Evolutionary conservation across 2,329 filamentous ascomycete genomes (phyloP), one percentile per base, ranked within the genome.

Genomic region (Aspergillus sojae): DNA sequence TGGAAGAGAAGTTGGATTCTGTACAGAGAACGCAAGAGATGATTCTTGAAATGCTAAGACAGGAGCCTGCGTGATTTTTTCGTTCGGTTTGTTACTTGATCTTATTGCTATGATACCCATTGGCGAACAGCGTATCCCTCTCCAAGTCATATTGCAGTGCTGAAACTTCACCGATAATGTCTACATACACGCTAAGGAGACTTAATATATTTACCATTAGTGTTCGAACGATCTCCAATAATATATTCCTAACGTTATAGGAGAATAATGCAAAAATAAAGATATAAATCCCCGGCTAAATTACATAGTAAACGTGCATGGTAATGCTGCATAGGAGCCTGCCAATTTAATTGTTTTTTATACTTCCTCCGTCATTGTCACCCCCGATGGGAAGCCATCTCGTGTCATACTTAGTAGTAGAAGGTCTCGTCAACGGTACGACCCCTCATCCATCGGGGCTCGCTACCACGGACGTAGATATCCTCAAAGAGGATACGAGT

Each of bases 401-500:
- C 32, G 39, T 16, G n/a, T 53, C 30, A 39, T 36, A 23, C 79
- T 76, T 84, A 83, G 78, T 89, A 90, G 82, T 90, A 97, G 83
- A 89, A 95, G 82, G 93, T 94, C 91, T 98, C 95, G 76, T 98
- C 94, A 60, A 90, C 86, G 64, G 91, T 93, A 67, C 94, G 88
- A 72, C 94, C 94, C 73, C 94, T 89, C 82, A 97, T 87, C 85
- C 91, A 97, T 75, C 88, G 83, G 62, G 94, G 94, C 88, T 97
- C 94, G 66, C 87, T 90, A 70, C 94, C 94, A 69, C 86, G 85
- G 74, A 94, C 93, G 81, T 97, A 98, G 79, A 97, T 96, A 80
- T 97, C 94, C 89, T 99, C 94, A 80, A 87, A 99, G 72, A 99
- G 86, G 72, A 95, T 95, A 81, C 93, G 87, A 60, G 89, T 83